phyloP scores from a whole-genome alignment of 2,329 filamentous ascomycete genomes.

The Aspergillus sp. region DNA sequence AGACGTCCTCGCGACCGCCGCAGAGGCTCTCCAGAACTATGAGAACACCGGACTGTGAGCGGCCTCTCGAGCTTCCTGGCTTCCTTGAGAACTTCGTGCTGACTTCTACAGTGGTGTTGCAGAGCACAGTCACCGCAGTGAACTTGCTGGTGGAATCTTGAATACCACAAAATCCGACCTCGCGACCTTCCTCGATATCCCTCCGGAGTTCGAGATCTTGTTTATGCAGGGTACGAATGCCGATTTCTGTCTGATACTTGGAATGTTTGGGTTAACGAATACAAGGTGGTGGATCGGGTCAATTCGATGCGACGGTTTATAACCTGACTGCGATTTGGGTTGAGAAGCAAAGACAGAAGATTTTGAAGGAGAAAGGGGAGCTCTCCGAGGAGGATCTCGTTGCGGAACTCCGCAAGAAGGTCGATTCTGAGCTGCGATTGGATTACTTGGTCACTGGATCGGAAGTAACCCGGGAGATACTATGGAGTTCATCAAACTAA shows the following conservation, averaged over 20 bases:
- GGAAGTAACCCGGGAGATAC: slow-evolving; percentile 2
- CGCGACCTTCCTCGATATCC: slow-evolving; percentile 75
- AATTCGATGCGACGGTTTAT: slow-evolving; percentile 83
- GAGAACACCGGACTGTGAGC: slow-evolving; percentile 70
- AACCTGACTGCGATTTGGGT: slow-evolving; percentile 87
- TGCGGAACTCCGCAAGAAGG: slow-evolving; percentile 64
- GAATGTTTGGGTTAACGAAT: not conserved
- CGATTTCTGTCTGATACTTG: not conserved
- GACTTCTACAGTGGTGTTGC: slow-evolving; percentile 64
- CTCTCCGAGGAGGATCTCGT: slow-evolving; percentile 61
- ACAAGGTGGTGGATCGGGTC: slow-evolving; percentile 78
- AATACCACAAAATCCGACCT: slow-evolving; percentile 77
- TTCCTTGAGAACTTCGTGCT: slow-evolving; percentile 2
- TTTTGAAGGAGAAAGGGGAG: slow-evolving; percentile 51
- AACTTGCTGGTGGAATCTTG: slow-evolving; percentile 77
- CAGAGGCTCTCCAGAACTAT: slow-evolving; percentile 79
- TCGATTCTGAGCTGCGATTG: slow-evolving; percentile 73
- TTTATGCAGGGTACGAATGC: slow-evolving; percentile 64
- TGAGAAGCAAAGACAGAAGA: slow-evolving; percentile 62
- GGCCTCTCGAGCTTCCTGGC: not conserved
- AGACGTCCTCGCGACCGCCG: slow-evolving; percentile 75
- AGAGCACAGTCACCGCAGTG: slow-evolving; percentile 87
- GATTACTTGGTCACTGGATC: slow-evolving; percentile 91
- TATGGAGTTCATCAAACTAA: slow-evolving; percentile 6
- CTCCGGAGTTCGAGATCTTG: slow-evolving; percentile 82